Evolutionary conservation across 106 monocot species (phyloP), one percentile per base, ranked within the genome.

Genomic region (Amphibolis antarctica): DNA sequence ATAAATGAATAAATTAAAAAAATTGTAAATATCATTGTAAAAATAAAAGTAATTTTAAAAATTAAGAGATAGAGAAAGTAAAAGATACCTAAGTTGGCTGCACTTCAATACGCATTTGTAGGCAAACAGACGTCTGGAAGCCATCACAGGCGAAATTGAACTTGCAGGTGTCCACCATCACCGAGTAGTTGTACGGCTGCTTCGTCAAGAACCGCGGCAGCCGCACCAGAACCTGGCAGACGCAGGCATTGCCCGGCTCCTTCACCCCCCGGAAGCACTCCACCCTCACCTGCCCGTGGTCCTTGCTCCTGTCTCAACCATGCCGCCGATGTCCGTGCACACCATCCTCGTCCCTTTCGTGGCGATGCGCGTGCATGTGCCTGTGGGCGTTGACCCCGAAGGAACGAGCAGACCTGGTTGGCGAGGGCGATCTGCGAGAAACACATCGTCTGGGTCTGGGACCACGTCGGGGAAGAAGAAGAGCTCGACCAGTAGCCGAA

Each of bases 381-480:
- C n/a, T n/a, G 18, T 59, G 36, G n/a, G n/a, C n/a, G n/a, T n/a
- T n/a, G n/a, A n/a, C n/a, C n/a, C n/a, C n/a, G 65, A 12, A 65
- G 48, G 15, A 65, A 18, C 15, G 65, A 65, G 49, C 65, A 65
- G 28, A 42, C 65, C 15, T 49, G 65, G 20, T 49, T 65, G 25
- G 65, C 65, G 25, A 65, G 26, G 3, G 27, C 12, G 14, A 65
- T 12, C 48, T 65, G 65, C 9, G 65, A 28, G 48, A 48, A 24
- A 27, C 65, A 65, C 65, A 65, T 65, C 0, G 29, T 47, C 49
- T 43, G 65, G 19, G 65, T 65, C 50, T 65, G 65, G 20, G 62
- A 62, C 31, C 14, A n/a, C n/a, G n/a, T n/a, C n/a, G n/a, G n/a
- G n/a, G n/a, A n/a, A n/a, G n/a, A n/a, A n/a, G n/a, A n/a, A n/a